Evolutionary conservation across 108 stramenopile genomes (phyloP).

Genomic region (Fistulifera pelliculosa): DNA sequence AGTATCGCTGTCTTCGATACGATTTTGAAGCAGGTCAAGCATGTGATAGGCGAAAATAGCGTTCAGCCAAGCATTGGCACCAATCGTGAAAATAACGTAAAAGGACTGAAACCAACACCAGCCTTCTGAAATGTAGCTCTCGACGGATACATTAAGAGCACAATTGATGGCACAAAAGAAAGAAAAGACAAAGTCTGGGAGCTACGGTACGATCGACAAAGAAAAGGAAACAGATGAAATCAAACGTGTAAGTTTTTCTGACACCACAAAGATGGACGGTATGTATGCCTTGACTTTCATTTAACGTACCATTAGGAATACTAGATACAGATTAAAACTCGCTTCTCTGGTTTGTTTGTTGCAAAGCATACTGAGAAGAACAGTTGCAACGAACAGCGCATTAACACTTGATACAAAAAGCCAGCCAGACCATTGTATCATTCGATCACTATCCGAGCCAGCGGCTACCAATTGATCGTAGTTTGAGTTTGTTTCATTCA

Average conservation of each 20-base stretch:
- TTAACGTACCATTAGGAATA: constrained; percentile 6
- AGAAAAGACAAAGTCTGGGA: constrained; percentile 15
- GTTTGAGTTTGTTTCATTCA: constrained; percentile 1
- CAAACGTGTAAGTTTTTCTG: too few species aligned
- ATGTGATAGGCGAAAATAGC: constrained; percentile 18
- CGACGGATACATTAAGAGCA: constrained; percentile 4
- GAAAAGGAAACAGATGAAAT: too few species aligned
- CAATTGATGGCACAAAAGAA: constrained; percentile 15
- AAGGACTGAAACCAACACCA: constrained; percentile 22
- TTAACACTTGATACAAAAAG: neutral
- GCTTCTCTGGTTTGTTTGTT: constrained; percentile 7
- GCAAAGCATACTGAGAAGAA: constrained; percentile 11
- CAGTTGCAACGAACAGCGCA: neutral
- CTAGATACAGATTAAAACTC: constrained; percentile 19
- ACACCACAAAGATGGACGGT: too few species aligned
- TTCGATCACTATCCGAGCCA: constrained; percentile 10
- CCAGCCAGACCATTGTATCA: constrained; percentile 7
- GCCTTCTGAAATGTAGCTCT: constrained; percentile 6
- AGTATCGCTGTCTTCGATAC: constrained; percentile 3
- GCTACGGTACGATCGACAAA: too few species aligned
- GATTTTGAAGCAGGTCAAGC: constrained; percentile 9
- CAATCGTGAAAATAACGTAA: constrained; percentile 13
- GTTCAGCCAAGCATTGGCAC: constrained; percentile 21
- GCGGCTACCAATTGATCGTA: constrained; percentile 11
- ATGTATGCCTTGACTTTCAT: too few species aligned